Conservation (phyloP, 768 basidiomycete species). For the Suillus bovinus region DNA sequence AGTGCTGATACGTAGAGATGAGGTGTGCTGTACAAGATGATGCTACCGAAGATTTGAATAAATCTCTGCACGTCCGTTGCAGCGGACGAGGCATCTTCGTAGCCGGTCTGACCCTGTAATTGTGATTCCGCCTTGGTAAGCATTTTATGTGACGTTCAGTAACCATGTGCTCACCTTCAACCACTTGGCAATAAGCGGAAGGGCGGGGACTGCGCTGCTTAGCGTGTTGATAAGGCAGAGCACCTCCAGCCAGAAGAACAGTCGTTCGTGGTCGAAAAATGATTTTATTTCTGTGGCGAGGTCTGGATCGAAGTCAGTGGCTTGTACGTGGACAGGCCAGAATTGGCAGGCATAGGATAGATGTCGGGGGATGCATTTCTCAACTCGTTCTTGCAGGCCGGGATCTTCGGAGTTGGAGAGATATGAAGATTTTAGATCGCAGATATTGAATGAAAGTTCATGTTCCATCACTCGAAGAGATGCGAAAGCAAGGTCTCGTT, state of each 20-base stretch:
- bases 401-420: neutral
- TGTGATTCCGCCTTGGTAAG: neutral
- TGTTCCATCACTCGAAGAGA: neutral
- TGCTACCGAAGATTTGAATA: neutral
- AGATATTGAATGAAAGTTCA: neutral
- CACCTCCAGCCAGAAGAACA: neutral
- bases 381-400: neutral
- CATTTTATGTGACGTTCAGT: neutral
- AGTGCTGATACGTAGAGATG: constrained; percentile 26
- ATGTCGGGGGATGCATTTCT: neutral
- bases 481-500: neutral
- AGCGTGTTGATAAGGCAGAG: neutral
- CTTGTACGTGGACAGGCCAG: neutral
- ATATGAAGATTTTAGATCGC: neutral
- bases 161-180: neutral
- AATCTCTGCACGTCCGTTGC: neutral
- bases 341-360: neutral
- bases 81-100: neutral
- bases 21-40: neutral
- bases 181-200: neutral
- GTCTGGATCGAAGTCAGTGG: neutral
- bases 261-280: neutral
- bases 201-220: neutral
- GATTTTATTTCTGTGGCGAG: neutral
- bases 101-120: neutral